phyloP scores from a whole-genome alignment of 2,329 filamentous ascomycete genomes.

The Phaeosphaeriaceae sp. region DNA sequence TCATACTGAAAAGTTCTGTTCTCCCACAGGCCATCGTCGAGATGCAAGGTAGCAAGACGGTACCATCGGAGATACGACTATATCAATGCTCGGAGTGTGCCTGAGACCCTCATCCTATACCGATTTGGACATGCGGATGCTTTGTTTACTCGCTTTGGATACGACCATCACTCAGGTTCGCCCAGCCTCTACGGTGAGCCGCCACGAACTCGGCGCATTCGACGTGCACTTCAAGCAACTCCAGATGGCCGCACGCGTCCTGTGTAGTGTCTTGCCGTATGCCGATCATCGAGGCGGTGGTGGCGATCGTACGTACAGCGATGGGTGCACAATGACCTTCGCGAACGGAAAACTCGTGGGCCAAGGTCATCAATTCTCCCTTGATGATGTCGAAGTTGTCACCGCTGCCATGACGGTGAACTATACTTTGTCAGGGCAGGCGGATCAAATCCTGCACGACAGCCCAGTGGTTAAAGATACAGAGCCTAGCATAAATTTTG shows the following conservation, averaged over 20 bases:
- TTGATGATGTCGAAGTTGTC: constrained; percentile 59
- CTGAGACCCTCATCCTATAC: no score
- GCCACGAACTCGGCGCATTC: background rate
- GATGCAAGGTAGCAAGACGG: background rate
- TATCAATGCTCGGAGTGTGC: no score
- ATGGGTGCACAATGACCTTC: constrained; percentile 67
- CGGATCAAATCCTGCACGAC: constrained; percentile 60
- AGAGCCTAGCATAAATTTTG: background rate
- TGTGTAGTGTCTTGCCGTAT: constrained; percentile 67
- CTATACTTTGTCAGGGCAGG: constrained; percentile 60
- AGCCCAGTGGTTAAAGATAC: background rate
- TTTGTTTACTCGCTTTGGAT: no score
- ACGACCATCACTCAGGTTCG: no score
- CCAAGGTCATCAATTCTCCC: constrained; percentile 69
- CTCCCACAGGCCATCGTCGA: background rate
- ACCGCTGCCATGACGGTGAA: constrained; percentile 66
- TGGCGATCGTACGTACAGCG: constrained; percentile 42
- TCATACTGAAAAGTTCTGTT: background rate
- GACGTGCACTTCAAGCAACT: background rate
- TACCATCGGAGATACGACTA: background rate
- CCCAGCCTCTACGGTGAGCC: background rate
- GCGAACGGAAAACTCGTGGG: constrained; percentile 63
- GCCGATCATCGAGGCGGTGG: constrained; percentile 63
- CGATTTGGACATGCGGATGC: no score
- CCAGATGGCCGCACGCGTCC: constrained; percentile 55